Percentiles rank a stretch among this genome's conserved stretches.
Conservation (phyloP, 2,329 filamentous ascomycete species). For the Aspergillus tamarii region DNA sequence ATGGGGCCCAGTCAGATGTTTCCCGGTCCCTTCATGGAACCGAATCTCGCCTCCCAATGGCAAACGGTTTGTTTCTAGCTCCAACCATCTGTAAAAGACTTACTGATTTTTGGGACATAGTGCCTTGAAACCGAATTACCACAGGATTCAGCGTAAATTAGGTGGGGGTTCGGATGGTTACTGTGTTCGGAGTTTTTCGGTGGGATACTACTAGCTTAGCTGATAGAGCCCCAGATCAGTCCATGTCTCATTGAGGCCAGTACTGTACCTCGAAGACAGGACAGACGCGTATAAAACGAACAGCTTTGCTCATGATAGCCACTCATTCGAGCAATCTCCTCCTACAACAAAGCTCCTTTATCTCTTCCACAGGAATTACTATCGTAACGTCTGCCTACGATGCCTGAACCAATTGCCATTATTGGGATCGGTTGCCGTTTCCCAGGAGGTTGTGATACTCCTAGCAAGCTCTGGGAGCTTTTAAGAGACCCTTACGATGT, state of each 20-base stretch:
- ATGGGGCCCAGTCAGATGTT: background rate
- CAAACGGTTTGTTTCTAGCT: background rate
- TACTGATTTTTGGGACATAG: background rate
- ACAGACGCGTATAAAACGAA: background rate
- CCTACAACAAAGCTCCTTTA: background rate
- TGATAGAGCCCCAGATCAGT: background rate
- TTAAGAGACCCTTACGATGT: slow-evolving; percentile 13
- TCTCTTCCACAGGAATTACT: background rate
- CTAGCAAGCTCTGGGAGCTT: background rate
- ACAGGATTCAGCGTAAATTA: background rate
- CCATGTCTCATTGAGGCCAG: background rate
- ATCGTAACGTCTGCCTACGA: background rate
- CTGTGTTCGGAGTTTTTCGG: background rate
- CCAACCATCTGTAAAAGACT: background rate
- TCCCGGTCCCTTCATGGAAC: background rate
- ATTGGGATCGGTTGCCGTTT: background rate
- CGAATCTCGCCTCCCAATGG: background rate
- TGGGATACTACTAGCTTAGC: background rate
- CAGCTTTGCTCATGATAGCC: background rate
- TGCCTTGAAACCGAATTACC: background rate
- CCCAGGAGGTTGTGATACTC: background rate
- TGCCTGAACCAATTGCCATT: background rate
- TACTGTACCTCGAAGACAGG: background rate
- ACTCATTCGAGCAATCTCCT: background rate
- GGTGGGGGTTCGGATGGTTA: background rate